These are phyloP conservation scores for Rosa hybrid DNA, from an alignment of 331 rosid genomes.

Conservation along the genomic window DNA sequence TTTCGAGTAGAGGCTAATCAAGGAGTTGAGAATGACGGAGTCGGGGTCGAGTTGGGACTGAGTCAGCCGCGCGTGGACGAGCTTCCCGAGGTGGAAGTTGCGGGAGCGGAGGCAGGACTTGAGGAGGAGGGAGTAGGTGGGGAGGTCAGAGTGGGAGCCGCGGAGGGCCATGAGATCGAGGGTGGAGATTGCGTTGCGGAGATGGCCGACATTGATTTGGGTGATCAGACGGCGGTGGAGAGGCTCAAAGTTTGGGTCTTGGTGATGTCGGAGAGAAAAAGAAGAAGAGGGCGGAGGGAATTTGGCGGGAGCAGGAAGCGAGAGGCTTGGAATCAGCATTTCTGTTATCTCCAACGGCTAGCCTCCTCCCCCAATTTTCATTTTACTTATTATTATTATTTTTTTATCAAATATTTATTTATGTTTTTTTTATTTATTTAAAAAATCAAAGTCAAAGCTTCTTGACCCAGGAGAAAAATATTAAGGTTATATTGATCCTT, in stretches of 20 bases:
- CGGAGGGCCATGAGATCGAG: slow-evolving; percentile 20
- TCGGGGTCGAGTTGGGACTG: slow-evolving; percentile 8
- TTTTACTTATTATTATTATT: neutral
- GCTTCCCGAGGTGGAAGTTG: slow-evolving; percentile 19
- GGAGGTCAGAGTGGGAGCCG: slow-evolving; percentile 13
- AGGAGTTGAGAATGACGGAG: slow-evolving; percentile 5
- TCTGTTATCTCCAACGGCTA: slow-evolving; percentile 14
- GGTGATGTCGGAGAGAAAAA: neutral
- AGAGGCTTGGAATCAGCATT: neutral
- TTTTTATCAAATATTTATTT: too few relatives aligned
- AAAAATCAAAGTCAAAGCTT: neutral
- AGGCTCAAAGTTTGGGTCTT: neutral
- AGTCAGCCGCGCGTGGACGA: slow-evolving; percentile 13
- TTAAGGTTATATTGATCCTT: neutral
- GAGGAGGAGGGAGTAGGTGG: slow-evolving; percentile 33
- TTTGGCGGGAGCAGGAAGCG: slow-evolving; percentile 16
- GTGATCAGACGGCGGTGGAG: slow-evolving; percentile 18
- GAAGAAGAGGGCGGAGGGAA: neutral
- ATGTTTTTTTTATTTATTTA: neutral
- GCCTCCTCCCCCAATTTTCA: neutral
- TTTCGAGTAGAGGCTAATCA: slow-evolving; percentile 30
- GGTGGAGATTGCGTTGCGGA: slow-evolving; percentile 30
- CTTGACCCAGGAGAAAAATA: neutral
- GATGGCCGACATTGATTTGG: slow-evolving; percentile 20
- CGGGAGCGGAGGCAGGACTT: slow-evolving; percentile 31